Evolutionary conservation across 805 yeast species (phyloP).

Genomic region (Candida pseudofarinosa): DNA sequence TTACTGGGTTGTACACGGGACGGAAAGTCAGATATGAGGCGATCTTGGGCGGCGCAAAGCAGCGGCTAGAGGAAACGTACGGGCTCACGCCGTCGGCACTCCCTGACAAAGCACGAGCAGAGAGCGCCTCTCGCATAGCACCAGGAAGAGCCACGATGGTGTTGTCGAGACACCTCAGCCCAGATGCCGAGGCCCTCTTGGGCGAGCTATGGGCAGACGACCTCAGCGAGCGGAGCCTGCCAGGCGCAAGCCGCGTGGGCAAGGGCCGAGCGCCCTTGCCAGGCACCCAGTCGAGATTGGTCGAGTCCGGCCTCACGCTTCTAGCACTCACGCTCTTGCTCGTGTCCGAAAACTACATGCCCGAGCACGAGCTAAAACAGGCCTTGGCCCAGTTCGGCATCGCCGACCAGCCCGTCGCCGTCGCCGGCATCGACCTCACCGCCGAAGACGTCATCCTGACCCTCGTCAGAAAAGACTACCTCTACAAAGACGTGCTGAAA

Average conservation of each 20-base stretch:
- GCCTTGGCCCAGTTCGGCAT: conserved; percentile 25
- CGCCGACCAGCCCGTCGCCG: conserved; percentile 12
- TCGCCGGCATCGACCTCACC: not conserved
- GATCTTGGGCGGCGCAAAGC: conserved; percentile 13
- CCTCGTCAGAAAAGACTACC: conserved; percentile 27
- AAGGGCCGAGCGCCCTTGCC: conserved; percentile 7
- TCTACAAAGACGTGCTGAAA: conserved; percentile 12
- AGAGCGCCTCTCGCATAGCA: conserved; percentile 4
- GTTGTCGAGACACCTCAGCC: conserved; percentile 18
- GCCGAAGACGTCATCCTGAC: not conserved
- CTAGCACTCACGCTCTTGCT: conserved; percentile 27
- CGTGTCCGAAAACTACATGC: conserved; percentile 27
- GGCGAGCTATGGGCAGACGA: conserved; percentile 21
- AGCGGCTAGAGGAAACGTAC: conserved; percentile 18
- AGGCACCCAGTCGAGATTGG: conserved; percentile 21
- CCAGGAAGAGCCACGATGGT: conserved; percentile 14
- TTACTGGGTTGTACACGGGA: conserved; percentile 9
- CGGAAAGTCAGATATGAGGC: conserved; percentile 11
- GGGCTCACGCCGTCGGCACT: conserved; percentile 23
- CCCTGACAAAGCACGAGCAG: conserved; percentile 7
- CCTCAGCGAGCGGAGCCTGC: not conserved
- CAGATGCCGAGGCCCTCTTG: conserved; percentile 18
- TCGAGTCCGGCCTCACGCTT: conserved; percentile 27
- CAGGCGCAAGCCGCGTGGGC: conserved; percentile 1
- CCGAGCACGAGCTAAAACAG: conserved; percentile 19